Evolutionary conservation across 768 basidiomycete genomes (phyloP).

Genomic region (Agrocybe pediades): DNA sequence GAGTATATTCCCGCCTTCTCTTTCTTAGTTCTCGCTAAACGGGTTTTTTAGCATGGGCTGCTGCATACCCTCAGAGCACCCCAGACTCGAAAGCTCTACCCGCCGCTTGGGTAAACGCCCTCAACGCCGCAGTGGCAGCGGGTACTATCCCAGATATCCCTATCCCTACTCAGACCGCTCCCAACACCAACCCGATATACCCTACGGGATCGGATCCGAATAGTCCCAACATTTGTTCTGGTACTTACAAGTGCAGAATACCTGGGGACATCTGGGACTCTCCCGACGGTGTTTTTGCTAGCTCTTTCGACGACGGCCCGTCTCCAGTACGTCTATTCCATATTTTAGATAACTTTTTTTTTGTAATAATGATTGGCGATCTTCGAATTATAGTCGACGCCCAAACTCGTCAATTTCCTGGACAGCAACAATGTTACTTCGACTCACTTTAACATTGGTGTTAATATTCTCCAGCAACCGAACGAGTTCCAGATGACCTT

Average conservation of each 20-base stretch:
- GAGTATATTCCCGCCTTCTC: slow-evolving; percentile 15
- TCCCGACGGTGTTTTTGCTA: slow-evolving; percentile 64
- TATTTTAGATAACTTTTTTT: too few species aligned
- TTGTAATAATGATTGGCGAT: neutral
- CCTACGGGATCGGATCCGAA: slow-evolving; percentile 44
- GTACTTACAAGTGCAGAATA: slow-evolving; percentile 67
- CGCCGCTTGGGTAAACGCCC: slow-evolving; percentile 68
- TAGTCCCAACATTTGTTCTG: slow-evolving; percentile 68
- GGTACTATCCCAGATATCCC: slow-evolving; percentile 77
- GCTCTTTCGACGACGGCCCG: slow-evolving; percentile 85
- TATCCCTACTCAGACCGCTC: slow-evolving; percentile 35
- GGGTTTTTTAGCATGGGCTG: slow-evolving; percentile 53
- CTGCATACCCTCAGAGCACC: slow-evolving; percentile 52
- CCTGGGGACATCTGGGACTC: slow-evolving; percentile 75
- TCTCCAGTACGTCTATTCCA: slow-evolving; percentile 34
- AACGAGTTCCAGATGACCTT: slow-evolving; percentile 57
- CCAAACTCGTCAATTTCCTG: slow-evolving; percentile 66
- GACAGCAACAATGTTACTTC: slow-evolving; percentile 61
- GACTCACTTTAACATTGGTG: slow-evolving; percentile 91
- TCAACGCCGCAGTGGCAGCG: slow-evolving; percentile 63
- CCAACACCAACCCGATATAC: slow-evolving; percentile 43
- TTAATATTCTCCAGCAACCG: slow-evolving; percentile 66
- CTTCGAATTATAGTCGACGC: slow-evolving; percentile 33
- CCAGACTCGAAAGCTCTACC: slow-evolving; percentile 61
- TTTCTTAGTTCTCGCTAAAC: neutral